Evolutionary conservation across 306 rosid species (phyloP).

Genomic region (Fragaria iinumae): DNA sequence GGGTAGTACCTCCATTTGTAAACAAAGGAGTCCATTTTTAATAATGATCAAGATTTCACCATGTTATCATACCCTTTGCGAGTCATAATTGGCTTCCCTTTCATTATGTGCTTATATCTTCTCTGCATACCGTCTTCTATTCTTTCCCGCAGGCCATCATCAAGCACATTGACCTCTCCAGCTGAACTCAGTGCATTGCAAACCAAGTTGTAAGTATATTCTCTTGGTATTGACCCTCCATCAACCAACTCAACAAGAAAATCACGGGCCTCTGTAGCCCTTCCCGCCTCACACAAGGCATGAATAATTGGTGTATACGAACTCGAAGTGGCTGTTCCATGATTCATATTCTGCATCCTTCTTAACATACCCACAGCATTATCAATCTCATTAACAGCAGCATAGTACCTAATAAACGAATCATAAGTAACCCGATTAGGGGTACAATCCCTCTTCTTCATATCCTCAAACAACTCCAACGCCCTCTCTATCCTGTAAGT

Average conservation of each 20-base stretch:
- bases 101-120: constrained; percentile 49
- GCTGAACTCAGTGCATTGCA: constrained; percentile 41
- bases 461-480: constrained; percentile 75
- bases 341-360: constrained; percentile 56
- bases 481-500: constrained; percentile 63
- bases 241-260: constrained; percentile 71
- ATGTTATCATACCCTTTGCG: constrained; percentile 54
- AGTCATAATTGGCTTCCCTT: constrained; percentile 60
- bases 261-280: constrained; percentile 55
- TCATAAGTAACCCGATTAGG: constrained; percentile 72
- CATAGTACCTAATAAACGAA: constrained; percentile 70
- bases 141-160: constrained; percentile 43
- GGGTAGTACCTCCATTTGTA: not conserved
- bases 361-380: constrained; percentile 64
- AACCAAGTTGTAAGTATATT: constrained; percentile 67
- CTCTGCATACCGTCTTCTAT: constrained; percentile 52
- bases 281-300: constrained; percentile 66
- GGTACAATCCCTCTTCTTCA: constrained; percentile 60
- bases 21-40: not conserved
- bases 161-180: constrained; percentile 45
- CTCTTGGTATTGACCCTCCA: constrained; percentile 72
- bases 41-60: constrained; percentile 24
- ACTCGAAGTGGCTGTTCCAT: constrained; percentile 59
- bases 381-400: constrained; percentile 80
- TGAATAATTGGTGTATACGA: constrained; percentile 80